phyloP scores from a whole-genome alignment of 2,329 filamentous ascomycete genomes.

The Penicillium digitatum region DNA sequence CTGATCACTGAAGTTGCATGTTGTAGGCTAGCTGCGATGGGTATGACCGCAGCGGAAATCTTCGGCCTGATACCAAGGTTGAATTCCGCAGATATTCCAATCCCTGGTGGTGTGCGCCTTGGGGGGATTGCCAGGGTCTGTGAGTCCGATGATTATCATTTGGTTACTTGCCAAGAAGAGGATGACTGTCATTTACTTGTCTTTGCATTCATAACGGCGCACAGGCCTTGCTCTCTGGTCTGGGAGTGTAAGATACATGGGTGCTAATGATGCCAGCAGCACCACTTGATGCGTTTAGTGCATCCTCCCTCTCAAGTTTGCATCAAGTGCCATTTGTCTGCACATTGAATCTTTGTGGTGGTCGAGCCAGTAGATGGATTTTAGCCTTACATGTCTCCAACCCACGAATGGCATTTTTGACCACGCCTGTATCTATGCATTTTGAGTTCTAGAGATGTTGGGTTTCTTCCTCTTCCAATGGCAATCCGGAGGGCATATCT shows the following conservation, averaged over 20 bases:
- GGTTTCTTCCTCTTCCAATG: constrained; percentile 41
- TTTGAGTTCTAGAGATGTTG: constrained; percentile 18
- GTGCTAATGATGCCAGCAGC: constrained; percentile 29
- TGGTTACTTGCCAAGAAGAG: constrained; percentile 41
- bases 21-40: constrained; percentile 1
- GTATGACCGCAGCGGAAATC: background rate
- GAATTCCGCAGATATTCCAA: constrained; percentile 6
- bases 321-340: constrained; percentile 33
- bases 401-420: constrained; percentile 20
- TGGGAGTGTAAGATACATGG: constrained; percentile 41
- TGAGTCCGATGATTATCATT: constrained; percentile 40
- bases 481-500: constrained; percentile 27
- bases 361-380: constrained; percentile 29
- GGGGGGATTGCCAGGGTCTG: background rate
- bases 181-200: constrained; percentile 30
- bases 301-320: constrained; percentile 9
- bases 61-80: constrained; percentile 4
- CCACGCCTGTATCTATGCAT: constrained; percentile 8
- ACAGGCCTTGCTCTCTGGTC: constrained; percentile 39
- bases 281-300: constrained; percentile 14
- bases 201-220: constrained; percentile 30
- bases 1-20: background rate
- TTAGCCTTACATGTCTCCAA: constrained; percentile 37
- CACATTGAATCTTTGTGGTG: constrained; percentile 30
- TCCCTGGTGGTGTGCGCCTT: constrained; percentile 2